Conservation (phyloP, 2,329 filamentous ascomycete species). For the Talaromyces sp. region DNA sequence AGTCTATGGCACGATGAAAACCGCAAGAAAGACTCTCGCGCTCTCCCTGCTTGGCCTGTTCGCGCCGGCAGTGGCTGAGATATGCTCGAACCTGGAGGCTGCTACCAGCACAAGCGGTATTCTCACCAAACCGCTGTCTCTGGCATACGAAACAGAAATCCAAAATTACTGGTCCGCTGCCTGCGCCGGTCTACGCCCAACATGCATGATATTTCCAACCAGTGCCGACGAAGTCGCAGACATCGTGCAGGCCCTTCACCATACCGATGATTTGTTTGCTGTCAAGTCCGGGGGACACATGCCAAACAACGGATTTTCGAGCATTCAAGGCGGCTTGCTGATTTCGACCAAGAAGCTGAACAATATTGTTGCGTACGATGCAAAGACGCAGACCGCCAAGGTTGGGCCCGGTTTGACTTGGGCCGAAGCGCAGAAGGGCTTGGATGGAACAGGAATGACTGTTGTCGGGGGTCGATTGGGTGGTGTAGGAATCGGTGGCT, state of each 20-base stretch:
- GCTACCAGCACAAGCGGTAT: conserved; percentile 24
- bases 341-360: conserved; percentile 43
- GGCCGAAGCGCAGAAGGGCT: conserved; percentile 27
- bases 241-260: conserved; percentile 47
- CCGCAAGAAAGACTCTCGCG: conserved; percentile 8
- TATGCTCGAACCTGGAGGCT: conserved; percentile 34
- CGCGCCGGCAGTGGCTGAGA: conserved; percentile 24
- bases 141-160: conserved; percentile 35
- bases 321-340: conserved; percentile 40
- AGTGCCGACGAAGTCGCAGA: conserved; percentile 49
- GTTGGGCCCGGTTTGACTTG: conserved; percentile 33
- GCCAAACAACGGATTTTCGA: conserved; percentile 43
- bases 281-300: conserved; percentile 49
- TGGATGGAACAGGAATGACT: conserved; percentile 27
- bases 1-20: not conserved
- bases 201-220: conserved; percentile 45
- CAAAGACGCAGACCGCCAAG: conserved; percentile 33
- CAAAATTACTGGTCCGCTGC: conserved; percentile 44
- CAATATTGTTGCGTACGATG: conserved; percentile 27
- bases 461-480: conserved; percentile 44
- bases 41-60: conserved; percentile 12
- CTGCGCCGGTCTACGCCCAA: conserved; percentile 39
- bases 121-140: conserved; percentile 26
- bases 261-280: conserved; percentile 49
- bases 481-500: conserved; percentile 45